Evolutionary conservation across 257 asterid species (phyloP).

Genomic region (Solanum chaucha): DNA sequence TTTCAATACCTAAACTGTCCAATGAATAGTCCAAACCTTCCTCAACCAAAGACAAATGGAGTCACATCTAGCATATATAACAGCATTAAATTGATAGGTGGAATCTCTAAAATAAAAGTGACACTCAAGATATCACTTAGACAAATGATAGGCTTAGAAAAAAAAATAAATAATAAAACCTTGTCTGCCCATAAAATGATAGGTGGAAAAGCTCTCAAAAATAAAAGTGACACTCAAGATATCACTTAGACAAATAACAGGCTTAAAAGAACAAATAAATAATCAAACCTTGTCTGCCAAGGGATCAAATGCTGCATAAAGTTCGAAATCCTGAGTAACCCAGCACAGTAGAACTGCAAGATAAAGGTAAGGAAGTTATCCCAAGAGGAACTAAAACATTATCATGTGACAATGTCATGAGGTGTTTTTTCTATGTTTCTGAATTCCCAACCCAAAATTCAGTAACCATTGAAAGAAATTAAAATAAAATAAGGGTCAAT

Average conservation of each 20-base stretch:
- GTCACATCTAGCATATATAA: not conserved
- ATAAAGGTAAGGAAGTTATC: not conserved
- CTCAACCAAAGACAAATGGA: not conserved
- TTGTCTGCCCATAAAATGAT: conserved; percentile 44
- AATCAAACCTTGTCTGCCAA: conserved; percentile 94
- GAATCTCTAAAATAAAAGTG: not conserved
- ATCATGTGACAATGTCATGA: not conserved
- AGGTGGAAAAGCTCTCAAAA: not conserved
- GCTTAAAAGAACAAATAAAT: not conserved
- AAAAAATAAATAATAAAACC: conserved; percentile 20
- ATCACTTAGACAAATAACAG: not conserved
- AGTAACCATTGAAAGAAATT: not conserved
- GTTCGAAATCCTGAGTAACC: conserved; percentile 95
- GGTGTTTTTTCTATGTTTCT: not conserved
- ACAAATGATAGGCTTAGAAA: not conserved
- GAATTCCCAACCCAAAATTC: not conserved
- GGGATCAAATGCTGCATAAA: conserved; percentile 97
- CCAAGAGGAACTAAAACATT: not conserved
- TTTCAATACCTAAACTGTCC: not conserved
- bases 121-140: not conserved
- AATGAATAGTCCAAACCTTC: not conserved
- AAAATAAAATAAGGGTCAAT: not conserved
- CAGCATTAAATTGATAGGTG: not conserved
- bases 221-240: not conserved
- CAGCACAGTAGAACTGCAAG: conserved; percentile 87